Evolutionary conservation across 164 flowering plant genomes (phyloP), one percentile per base, ranked within the genome.

Genomic region (Echeveria elegans): DNA sequence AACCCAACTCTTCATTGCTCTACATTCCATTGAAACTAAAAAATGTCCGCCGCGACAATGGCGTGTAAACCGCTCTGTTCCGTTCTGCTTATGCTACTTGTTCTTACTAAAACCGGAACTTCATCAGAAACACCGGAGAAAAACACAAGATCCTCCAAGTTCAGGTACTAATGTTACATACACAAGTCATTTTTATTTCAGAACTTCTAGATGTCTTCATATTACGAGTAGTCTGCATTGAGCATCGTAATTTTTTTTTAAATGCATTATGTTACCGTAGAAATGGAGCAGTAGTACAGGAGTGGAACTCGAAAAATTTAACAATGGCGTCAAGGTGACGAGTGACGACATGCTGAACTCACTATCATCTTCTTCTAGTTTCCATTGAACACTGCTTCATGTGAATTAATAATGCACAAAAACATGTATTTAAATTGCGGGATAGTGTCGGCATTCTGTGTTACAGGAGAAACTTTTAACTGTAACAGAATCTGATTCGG

Each of bases 281-380:
- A 50, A 50, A 50, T 21, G 28, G 9, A n/a, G 28, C 26, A 14
- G 28, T 50, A 50, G 56, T 3, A n/a, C 24, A 0, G 24, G 56
- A 50, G 4, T n/a, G 24, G 47, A 43, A 4, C 26, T 50, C 56
- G 12, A 50, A 50, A 5, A 50, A 50, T 26, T 50, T 23, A 50
- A 21, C 56, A 50, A 50, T 50, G 56, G 28, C 56, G 26, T 23
- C 56, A 50, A 50, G 56, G 56, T 50, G 47, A 43, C 41, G 41
- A 38, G 56, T 50, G 47, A 43, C 37, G 37, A 43, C 15, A 12
- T 18, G 3, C 2, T 43, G 47, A 43, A 12, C 47, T 43, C 47
- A 43, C 47, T 43, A 12, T 43, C 47, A 50, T n/a, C 56, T 5
- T 50, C 26, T 4, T 50, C 6, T 47, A n/a, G n/a, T n/a, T 47